Base-by-base conservation (phyloP, 805 yeast genomes). In the Candida silvicultrix region DNA sequence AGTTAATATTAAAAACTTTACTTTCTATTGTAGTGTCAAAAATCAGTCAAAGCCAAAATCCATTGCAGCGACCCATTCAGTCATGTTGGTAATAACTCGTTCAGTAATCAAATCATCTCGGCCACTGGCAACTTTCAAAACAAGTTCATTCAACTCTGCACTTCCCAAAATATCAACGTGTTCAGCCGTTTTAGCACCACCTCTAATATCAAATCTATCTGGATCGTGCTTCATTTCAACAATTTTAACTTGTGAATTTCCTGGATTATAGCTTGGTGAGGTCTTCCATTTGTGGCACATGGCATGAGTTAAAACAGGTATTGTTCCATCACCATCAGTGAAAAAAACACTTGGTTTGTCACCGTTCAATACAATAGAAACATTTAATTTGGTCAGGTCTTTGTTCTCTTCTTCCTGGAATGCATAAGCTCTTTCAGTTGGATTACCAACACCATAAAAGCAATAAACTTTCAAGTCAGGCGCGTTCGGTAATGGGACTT, bases 111-210 rank as follows among this genome's bases (percentile, higher is more conserved):
- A 63, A 41, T 79, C 79, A 2, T 95, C 96, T 32, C 71, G 63
- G 0, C 99, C 99, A 38, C 87, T 72, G 1, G 90, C 97, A 16
- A 94, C 89, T 50, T 77, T 77, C 45, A 92, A 69, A 12, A 94
- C 71, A 57, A 90, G 69, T 59, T 94, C 99, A 61, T 94, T 94
- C 62, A 94, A 70, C 59, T 85, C 95, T 1, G 97, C 88, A 51
- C 95, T 81, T 2, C 99, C 99, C 41, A 94, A 71, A 41, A 94
- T 90, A 62, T 94, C 99, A 25, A 94, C 99, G 64, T 94, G 99
- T 58, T 94, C 99, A 1, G 98, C 97, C 1, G 97, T 92, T 62
- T 85, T 86, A 11, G 97, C 95, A 14, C 99, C 99, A 22, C 99
- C 99, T 53, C 99, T 77, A 31, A 94, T 86, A 67, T 94, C 99